These are phyloP conservation scores for Apodospora peruviana DNA, from an alignment of 495 filamentous ascomycete genomes.

Conservation along the genomic window DNA sequence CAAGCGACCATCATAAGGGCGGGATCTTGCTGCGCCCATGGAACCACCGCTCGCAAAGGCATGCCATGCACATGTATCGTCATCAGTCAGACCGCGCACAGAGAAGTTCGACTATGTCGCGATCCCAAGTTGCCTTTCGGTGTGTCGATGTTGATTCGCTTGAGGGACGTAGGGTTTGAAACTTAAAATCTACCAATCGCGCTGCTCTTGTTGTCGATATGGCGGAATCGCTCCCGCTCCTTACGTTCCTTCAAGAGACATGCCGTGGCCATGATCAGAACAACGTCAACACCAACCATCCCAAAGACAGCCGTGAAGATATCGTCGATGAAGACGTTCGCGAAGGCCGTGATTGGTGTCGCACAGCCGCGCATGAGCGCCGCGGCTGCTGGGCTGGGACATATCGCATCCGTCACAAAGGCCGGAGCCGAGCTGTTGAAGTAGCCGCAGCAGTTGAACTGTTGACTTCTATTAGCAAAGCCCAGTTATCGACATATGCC, in stretches of 20 bases:
- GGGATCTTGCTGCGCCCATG: too few relatives aligned
- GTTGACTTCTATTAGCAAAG: conserved; percentile 18
- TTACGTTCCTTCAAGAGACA: conserved; percentile 68
- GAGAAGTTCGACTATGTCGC: too few relatives aligned
- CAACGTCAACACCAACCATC: conserved; percentile 61
- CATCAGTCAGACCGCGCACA: too few relatives aligned
- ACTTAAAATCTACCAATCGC: conserved; percentile 32
- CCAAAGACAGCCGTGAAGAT: conserved; percentile 74
- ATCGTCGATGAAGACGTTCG: conserved; percentile 61
- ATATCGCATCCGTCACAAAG: conserved; percentile 56
- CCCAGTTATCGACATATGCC: too few relatives aligned
- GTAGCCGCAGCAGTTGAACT: conserved; percentile 76
- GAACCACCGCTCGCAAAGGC: too few relatives aligned
- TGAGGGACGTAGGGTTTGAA: too few relatives aligned
- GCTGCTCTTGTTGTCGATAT: conserved; percentile 65
- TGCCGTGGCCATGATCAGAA: conserved; percentile 58
- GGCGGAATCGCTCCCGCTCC: conserved; percentile 62
- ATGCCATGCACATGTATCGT: too few relatives aligned
- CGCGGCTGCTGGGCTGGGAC: conserved; percentile 56
- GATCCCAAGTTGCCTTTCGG: too few relatives aligned
- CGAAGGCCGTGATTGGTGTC: conserved; percentile 53
- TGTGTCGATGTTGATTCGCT: too few relatives aligned
- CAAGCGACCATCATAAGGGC: too few relatives aligned
- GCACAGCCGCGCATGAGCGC: conserved; percentile 62
- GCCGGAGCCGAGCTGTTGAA: conserved; percentile 57